Evolutionary conservation across 2,329 filamentous ascomycete species (phyloP).

Genomic region (Zymoseptoria tritici): DNA sequence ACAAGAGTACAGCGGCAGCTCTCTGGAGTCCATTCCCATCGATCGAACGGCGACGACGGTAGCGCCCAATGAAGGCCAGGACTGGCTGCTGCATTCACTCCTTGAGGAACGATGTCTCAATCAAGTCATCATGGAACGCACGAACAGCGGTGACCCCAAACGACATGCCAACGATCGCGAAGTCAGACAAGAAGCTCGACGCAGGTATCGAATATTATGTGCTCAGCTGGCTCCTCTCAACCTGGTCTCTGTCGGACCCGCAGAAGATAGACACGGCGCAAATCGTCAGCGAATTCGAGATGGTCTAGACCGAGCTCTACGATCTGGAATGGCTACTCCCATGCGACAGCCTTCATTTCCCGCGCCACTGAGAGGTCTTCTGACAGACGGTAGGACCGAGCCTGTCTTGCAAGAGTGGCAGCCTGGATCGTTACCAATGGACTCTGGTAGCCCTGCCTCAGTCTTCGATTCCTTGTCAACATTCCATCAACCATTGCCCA

Average conservation of each 20-base stretch:
- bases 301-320: slow-evolving; percentile 27
- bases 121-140: slow-evolving; percentile 22
- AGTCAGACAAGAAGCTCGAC: slow-evolving; percentile 30
- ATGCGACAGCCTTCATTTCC: slow-evolving; percentile 4
- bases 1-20: slow-evolving; percentile 1
- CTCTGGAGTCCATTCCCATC: slow-evolving; percentile 6
- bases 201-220: slow-evolving; percentile 34
- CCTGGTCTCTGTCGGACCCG: slow-evolving; percentile 32
- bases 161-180: slow-evolving; percentile 30
- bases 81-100: slow-evolving; percentile 39
- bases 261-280: slow-evolving; percentile 28
- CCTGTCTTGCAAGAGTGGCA: background rate
- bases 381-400: slow-evolving; percentile 12
- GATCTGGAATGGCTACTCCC: slow-evolving; percentile 2
- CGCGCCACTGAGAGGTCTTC: slow-evolving; percentile 11
- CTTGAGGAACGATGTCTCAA: slow-evolving; percentile 38
- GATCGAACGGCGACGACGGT: slow-evolving; percentile 2
- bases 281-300: slow-evolving; percentile 32
- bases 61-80: slow-evolving; percentile 10
- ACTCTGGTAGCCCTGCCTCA: slow-evolving; percentile 6
- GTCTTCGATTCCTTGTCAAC: slow-evolving; percentile 11
- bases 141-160: background rate
- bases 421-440: background rate
- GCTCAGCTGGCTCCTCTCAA: slow-evolving; percentile 30
- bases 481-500: slow-evolving; percentile 23